Evolutionary conservation across 768 basidiomycete species (phyloP).

Genomic region (Candolleomyces aberdarensis): DNA sequence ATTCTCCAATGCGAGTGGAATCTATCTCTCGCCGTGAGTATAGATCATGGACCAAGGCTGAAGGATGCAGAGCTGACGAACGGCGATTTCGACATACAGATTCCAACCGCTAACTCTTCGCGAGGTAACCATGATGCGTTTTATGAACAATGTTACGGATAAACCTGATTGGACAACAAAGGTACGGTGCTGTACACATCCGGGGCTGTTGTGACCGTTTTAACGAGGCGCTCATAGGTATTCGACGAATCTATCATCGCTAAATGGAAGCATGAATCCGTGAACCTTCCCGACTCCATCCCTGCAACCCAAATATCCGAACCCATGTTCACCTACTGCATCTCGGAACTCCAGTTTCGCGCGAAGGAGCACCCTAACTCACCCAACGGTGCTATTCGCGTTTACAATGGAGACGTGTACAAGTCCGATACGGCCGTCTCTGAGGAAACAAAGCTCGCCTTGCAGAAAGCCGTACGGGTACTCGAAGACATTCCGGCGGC

Average conservation of each 20-base stretch:
- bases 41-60: too few species aligned
- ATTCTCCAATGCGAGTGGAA: too few species aligned
- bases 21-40: too few species aligned
- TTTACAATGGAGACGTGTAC: constrained; percentile 13
- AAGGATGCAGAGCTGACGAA: too few species aligned
- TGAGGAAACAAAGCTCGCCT: constrained; percentile 7
- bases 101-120: constrained; percentile 19
- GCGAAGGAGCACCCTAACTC: constrained; percentile 9
- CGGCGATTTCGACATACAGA: too few species aligned
- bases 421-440: constrained; percentile 29
- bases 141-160: constrained; percentile 34
- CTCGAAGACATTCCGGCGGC: too few species aligned
- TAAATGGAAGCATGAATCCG: constrained; percentile 15
- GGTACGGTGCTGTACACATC: constrained; percentile 7
- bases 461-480: too few species aligned
- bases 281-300: neutral
- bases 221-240: constrained; percentile 11
- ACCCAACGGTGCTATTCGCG: constrained; percentile 11
- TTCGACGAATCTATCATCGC: constrained; percentile 10
- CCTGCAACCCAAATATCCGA: constrained; percentile 11
- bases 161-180: constrained; percentile 30
- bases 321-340: constrained; percentile 17
- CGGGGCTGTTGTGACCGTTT: neutral
- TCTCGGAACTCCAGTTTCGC: constrained; percentile 17
- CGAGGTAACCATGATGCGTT: constrained; percentile 29